Evolutionary conservation across 495 filamentous ascomycete genomes (phyloP).

Genomic region (Aspergillus sparsus): DNA sequence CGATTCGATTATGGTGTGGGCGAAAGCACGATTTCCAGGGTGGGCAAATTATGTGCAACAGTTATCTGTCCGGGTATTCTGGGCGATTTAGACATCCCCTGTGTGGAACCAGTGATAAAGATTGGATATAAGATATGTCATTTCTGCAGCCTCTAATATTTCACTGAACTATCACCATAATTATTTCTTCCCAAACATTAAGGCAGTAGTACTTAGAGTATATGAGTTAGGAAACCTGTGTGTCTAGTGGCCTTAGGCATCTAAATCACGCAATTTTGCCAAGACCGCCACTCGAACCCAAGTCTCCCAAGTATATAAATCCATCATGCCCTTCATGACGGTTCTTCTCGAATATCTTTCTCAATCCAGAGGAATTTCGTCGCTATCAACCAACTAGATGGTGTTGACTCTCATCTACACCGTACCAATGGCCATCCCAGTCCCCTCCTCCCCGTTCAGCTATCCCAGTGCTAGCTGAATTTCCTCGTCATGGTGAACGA

Average conservation of each 20-base stretch:
- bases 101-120: background rate
- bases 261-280: constrained; percentile 47
- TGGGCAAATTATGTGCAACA: constrained; percentile 62
- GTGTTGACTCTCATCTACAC: background rate
- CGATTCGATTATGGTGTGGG: constrained; percentile 68
- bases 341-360: constrained; percentile 15
- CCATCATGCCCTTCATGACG: constrained; percentile 23
- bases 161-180: background rate
- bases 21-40: constrained; percentile 58
- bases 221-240: too few species aligned
- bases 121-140: background rate
- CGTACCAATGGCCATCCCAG: background rate
- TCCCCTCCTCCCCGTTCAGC: constrained; percentile 3
- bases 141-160: background rate
- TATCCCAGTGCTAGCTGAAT: constrained; percentile 2
- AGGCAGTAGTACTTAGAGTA: too few species aligned
- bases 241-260: background rate
- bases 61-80: constrained; percentile 62
- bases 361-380: background rate
- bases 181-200: too few species aligned
- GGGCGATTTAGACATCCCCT: constrained; percentile 51
- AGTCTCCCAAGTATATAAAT: constrained; percentile 34
- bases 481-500: constrained; percentile 13
- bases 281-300: constrained; percentile 32
- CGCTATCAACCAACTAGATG: background rate